A percentile compares a stretch with the other conserved stretches of the same genome.
Evolutionary conservation across 345 rosid species (phyloP).

Genomic region (Melaleuca quinquenervia): DNA sequence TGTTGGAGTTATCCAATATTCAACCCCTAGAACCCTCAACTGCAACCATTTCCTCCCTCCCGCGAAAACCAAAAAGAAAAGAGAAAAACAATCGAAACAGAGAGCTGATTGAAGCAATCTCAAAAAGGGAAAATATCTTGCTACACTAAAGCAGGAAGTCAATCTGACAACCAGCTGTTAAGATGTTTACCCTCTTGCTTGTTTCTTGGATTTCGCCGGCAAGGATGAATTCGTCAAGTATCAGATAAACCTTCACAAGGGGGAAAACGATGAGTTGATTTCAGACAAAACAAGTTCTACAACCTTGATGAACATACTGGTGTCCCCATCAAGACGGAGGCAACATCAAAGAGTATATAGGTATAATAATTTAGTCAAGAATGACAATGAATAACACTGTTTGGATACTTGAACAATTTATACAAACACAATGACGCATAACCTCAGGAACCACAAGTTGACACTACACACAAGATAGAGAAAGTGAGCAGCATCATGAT

Average conservation of each 20-base stretch:
- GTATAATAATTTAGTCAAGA: neutral
- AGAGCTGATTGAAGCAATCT: neutral
- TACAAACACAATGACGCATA: neutral
- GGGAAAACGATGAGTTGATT: neutral
- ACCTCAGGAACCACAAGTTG: neutral
- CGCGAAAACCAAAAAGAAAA: neutral
- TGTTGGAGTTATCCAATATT: neutral
- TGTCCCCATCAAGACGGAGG: neutral
- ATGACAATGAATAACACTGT: neutral
- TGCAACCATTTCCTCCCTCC: neutral
- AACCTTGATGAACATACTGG: neutral
- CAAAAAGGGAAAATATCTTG: neutral
- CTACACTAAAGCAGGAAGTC: neutral
- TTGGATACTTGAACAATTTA: neutral
- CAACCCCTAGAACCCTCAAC: neutral
- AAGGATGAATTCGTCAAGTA: conserved; percentile 97
- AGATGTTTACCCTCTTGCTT: conserved; percentile 69
- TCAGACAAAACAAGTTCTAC: neutral
- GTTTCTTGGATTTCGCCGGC: conserved; percentile 99
- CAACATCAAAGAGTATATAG: neutral
- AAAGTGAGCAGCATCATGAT: neutral
- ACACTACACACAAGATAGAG: neutral
- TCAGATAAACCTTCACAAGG: conserved; percentile 59
- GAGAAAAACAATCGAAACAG: neutral
- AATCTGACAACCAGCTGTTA: neutral